Evolutionary conservation across 1,284 basidiomycete genomes (phyloP), one percentile per base, ranked within the genome.

Genomic region (Xerocomus cyaneibrunnescens): DNA sequence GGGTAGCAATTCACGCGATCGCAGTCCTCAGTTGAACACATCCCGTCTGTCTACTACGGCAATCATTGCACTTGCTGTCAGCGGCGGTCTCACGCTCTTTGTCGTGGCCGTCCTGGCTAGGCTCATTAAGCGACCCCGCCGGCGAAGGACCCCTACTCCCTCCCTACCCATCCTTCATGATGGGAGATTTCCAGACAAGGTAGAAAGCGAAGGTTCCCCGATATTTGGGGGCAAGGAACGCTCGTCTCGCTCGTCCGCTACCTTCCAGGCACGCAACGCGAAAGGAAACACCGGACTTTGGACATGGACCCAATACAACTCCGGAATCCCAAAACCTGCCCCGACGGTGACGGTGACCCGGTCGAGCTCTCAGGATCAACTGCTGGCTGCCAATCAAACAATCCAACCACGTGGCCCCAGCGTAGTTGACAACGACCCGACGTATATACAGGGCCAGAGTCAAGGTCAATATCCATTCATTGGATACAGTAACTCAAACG

Each of bases 201-300:
- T 51, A 48, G 72, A 76, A 36, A 54, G 62, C n/a, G 78, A 83
- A 42, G 83, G 84, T 27, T 88, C 87, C 2, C 84, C 84, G 16
- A 70, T 89, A 35, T 89, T 89, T 62, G 87, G 87, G 16, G 87
- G 87, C 3, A 81, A 83, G 59, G 86, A 89, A 62, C 70, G 79
- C 23, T 70, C 77, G 35, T 87, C 86, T 1, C 69, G 79, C 23
- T 70, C 77, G 35, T 87, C 86, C 1, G 69, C 74, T 17, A 69
- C 74, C 23, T 70, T 74, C 21, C 52, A 61, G 39, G 31, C 37
- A 54, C 74, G 72, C 13, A 60, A 58, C 47, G 35, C 45, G 37
- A 58, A 55, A 32, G 59, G 57, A 25, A 74, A 73, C 48, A 71
- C 69, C 16, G 73, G 74, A 3, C 64, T 75, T 25, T 81, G 77